phyloP scores from a whole-genome alignment of 495 filamentous ascomycete genomes.

The Peziza echinospora region DNA sequence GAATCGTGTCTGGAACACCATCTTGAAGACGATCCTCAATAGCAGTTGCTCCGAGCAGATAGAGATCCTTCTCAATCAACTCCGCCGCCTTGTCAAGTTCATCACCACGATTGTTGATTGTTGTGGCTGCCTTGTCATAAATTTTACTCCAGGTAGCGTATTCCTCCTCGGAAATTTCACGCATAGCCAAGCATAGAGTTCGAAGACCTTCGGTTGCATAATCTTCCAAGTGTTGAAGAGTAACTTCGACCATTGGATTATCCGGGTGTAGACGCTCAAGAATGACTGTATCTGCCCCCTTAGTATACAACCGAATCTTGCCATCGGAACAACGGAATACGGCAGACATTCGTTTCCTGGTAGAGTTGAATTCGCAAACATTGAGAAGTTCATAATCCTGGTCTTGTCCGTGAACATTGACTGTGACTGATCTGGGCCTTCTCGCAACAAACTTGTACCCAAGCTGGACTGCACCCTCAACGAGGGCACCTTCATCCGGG shows the following conservation, averaged over 20 bases:
- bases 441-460: constrained; percentile 82
- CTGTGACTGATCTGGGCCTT: constrained; percentile 66
- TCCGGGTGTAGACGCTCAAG: constrained; percentile 55
- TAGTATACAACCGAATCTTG: constrained; percentile 78
- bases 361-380: constrained; percentile 97
- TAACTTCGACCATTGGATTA: constrained; percentile 70
- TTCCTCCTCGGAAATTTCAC: constrained; percentile 78
- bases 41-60: constrained; percentile 80
- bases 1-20: constrained; percentile 94
- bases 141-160: constrained; percentile 74
- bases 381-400: constrained; percentile 79
- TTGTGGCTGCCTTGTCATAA: constrained; percentile 75
- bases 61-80: constrained; percentile 78
- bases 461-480: constrained; percentile 68
- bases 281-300: constrained; percentile 96
- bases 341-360: constrained; percentile 91
- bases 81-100: constrained; percentile 96
- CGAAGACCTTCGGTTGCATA: constrained; percentile 92
- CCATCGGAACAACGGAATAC: constrained; percentile 94
- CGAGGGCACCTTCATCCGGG: constrained; percentile 88
- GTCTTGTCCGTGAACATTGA: constrained; percentile 46
- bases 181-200: constrained; percentile 87
- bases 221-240: constrained; percentile 84
- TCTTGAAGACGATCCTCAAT: constrained; percentile 96
- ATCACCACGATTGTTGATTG: constrained; percentile 75